Base-by-base conservation (phyloP, 1,284 basidiomycete species). In the Puccinia hordei region DNA sequence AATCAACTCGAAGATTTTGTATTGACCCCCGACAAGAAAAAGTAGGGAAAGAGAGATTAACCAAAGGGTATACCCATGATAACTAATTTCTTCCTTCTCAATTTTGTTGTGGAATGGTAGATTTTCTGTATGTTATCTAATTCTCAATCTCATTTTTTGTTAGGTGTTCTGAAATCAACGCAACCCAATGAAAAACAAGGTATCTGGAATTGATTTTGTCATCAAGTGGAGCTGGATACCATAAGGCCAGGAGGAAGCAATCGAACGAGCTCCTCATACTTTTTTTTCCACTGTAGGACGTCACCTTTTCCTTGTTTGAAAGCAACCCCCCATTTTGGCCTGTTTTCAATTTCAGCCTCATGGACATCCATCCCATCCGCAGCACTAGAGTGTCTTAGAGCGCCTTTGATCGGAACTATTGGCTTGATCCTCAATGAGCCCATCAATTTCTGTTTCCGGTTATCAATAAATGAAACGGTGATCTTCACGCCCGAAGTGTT, bases 261-360 rank as follows among this genome's bases (percentile, higher is more conserved):
- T 24, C 41, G 49, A 33, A 78, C 59, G 46, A 78, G 38, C 19
- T 68, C 49, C 53, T 69, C 63, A 41, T 78, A 78, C 49, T 78
- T 78, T 35, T 78, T 68, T 41, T 69, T 78, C 75, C 75, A 78
- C 41, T 69, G 75, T 19, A 78, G 53, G 30, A 57, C 51, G 59
- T 78, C 75, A 41, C 75, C 75, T 69, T 78, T 68, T 57, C 65
- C 49, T 19, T 53, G 59, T 59, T 59, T 78, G 68, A 78, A 78
- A 15, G 71, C 61, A 1, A 78, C 65, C 6, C 65, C 61, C 75
- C 75, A 78, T 22, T 65, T 66, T 13, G 53, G 19, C 19, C 17
- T 27, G 38, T 30, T 55, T 57, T 53, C 46, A 9, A 4, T 5
- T 10, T 65, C 74, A 12, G 27, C 15, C 15, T 78, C 63, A 44